These are phyloP conservation scores for Haplosporangium gracile DNA, from an alignment of 192 early-diverging fungal species.

Conservation along the genomic window DNA sequence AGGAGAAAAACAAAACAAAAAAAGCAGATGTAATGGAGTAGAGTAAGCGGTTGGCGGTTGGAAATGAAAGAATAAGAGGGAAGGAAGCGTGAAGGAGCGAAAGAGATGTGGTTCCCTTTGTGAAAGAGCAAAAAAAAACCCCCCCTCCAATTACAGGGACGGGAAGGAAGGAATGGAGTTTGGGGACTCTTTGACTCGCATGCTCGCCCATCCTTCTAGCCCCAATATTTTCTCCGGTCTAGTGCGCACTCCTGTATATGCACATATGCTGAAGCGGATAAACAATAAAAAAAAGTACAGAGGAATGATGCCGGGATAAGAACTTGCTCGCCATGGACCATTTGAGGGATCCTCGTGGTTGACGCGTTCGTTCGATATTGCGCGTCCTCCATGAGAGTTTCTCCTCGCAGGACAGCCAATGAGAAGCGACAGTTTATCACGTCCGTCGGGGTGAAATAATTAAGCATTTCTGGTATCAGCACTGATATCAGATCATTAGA, in stretches of 20 bases:
- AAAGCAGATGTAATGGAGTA: neutral
- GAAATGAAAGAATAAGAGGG: neutral
- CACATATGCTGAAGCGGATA: neutral
- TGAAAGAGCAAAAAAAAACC: neutral
- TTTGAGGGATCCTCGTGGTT: neutral
- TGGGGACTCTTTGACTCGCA: neutral
- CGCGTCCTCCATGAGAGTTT: no score
- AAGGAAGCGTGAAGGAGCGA: neutral
- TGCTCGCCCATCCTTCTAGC: neutral
- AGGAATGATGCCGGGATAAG: neutral
- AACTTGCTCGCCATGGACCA: neutral
- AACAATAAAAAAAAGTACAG: neutral
- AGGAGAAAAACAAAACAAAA: neutral
- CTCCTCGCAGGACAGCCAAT: neutral
- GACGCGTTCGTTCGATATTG: neutral
- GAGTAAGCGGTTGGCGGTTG: neutral
- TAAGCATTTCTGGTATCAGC: neutral
- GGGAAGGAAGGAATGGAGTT: neutral
- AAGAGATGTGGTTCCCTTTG: neutral
- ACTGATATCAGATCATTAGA: neutral
- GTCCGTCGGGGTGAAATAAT: neutral
- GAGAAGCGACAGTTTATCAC: neutral
- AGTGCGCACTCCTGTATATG: neutral
- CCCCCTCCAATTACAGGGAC: neutral
- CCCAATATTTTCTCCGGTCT: constrained; percentile 2